phyloP scores from a whole-genome alignment of 2,329 filamentous ascomycete species.

The Alternaria conjuncta region DNA sequence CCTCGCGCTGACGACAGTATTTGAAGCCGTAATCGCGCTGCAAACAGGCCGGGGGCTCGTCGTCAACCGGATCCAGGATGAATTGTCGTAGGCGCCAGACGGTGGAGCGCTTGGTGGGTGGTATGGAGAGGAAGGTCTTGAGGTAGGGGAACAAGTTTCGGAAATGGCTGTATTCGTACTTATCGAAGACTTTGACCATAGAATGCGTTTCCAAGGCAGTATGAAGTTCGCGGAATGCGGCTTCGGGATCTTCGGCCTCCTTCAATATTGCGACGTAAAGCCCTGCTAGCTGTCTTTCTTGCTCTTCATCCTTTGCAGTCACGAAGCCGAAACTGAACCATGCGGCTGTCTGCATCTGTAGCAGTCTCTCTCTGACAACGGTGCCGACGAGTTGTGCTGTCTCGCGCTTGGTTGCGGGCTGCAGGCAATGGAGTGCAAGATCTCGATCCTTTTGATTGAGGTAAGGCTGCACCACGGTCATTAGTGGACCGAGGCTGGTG shows the following conservation, averaged over 20 bases:
- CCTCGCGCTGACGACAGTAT: conserved; percentile 16
- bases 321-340: conserved; percentile 35
- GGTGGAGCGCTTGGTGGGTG: not conserved
- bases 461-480: not conserved
- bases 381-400: not conserved
- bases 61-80: not conserved
- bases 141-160: conserved; percentile 8
- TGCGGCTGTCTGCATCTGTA: not conserved
- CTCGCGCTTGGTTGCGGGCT: conserved; percentile 9
- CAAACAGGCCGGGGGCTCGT: conserved; percentile 12
- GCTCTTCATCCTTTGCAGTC: not conserved
- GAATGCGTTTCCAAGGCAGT: conserved; percentile 8
- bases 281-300: conserved; percentile 10
- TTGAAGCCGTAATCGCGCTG: conserved; percentile 30
- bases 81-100: conserved; percentile 30
- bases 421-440: not conserved
- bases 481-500: not conserved
- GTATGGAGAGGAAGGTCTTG: conserved; percentile 13
- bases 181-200: conserved; percentile 13
- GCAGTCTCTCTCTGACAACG: not conserved
- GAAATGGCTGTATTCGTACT: conserved; percentile 1
- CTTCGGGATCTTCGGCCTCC: not conserved
- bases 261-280: conserved; percentile 16
- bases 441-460: not conserved
- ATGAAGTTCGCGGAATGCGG: conserved; percentile 15